phyloP scores from a whole-genome alignment of 805 yeast species.

The Metschnikowia lachancei region DNA sequence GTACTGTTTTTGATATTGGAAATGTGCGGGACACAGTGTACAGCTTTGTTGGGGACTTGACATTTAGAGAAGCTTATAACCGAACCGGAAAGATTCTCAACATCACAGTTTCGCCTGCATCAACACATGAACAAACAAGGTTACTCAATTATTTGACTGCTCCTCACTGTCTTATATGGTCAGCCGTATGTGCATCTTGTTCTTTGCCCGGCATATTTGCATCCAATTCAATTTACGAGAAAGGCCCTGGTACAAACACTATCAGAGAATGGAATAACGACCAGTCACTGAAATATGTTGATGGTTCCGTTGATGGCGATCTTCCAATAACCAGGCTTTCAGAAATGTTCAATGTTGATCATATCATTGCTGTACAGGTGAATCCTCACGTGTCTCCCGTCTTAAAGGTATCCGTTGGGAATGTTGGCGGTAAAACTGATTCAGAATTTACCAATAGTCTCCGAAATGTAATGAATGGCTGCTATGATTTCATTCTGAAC shows the following conservation, averaged over 20 bases:
- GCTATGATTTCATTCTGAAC: slow-evolving; percentile 57
- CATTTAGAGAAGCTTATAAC: slow-evolving; percentile 92
- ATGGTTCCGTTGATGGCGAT: slow-evolving; percentile 95
- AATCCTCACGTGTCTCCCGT: slow-evolving; percentile 95
- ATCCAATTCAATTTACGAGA: slow-evolving; percentile 80
- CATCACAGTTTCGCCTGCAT: slow-evolving; percentile 89
- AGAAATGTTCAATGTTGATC: slow-evolving; percentile 97
- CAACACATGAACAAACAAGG: slow-evolving; percentile 87
- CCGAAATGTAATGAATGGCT: slow-evolving; percentile 49
- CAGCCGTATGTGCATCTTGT: slow-evolving; percentile 91
- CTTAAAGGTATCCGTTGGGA: slow-evolving; percentile 62
- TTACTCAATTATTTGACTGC: slow-evolving; percentile 76
- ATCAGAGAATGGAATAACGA: slow-evolving; percentile 78
- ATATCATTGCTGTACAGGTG: slow-evolving; percentile 95
- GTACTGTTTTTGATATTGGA: slow-evolving; percentile 82
- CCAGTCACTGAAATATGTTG: slow-evolving; percentile 77
- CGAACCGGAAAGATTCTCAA: slow-evolving; percentile 91
- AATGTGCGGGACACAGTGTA: slow-evolving; percentile 73
- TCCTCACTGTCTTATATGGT: slow-evolving; percentile 79
- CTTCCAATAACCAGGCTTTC: slow-evolving; percentile 85
- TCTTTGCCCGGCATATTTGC: slow-evolving; percentile 91
- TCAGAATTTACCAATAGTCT: slow-evolving; percentile 55
- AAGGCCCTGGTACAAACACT: slow-evolving; percentile 68
- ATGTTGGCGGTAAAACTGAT: slow-evolving; percentile 68
- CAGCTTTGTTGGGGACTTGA: slow-evolving; percentile 79